Evolutionary conservation across 2,329 filamentous ascomycete genomes (phyloP), one percentile per base, ranked within the genome.

Genomic region (Sporothrix variecibatus): DNA sequence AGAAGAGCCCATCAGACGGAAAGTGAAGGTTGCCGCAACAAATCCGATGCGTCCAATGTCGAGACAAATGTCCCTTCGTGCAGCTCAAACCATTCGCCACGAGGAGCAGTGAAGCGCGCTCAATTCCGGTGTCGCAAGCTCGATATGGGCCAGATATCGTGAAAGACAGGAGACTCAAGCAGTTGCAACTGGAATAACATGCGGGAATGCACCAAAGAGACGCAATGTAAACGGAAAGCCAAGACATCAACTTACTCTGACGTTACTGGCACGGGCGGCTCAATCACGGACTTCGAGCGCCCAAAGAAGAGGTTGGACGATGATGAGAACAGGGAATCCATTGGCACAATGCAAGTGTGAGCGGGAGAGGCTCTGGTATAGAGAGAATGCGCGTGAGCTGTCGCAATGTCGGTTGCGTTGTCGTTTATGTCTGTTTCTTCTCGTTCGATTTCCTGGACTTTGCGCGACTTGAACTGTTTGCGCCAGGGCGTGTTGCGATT

Each of bases 261-360:
- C 4, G 31, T 64, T 5, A 28, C 60, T 20, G 51, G 58, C 15
- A 40, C 43, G 49, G 71, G 67, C 70, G 71, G 51, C 17, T 74
- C 64, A 3, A 34, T 46, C 31, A n/a, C 51, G 17, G 64, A 43
- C 12, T 51, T 31, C 26, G 40, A 65, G 43, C 71, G 71, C 11
- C 74, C 74, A 31, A 73, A 73, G 71, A 75, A 75, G 26, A 75
- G 70, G 38, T 38, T 73, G 23, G 64, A 53, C n/a, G 73, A 69
- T 3, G 73, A 74, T 5, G 73, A 72, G 38, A 74, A 74, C 17
- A 74, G 73, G 3, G 73, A 64, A 20, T 74, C 60, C 73, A 72
- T 74, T 34, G 69, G 9, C 5, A 17, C 8, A 26, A n/a, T 17
- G 28, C 56, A 20, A 7, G n/a, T 65, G 11, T 28, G n/a, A 9